Evolutionary conservation across 305 asterid genomes (phyloP).

Genomic region (Fraxinus albicans): DNA sequence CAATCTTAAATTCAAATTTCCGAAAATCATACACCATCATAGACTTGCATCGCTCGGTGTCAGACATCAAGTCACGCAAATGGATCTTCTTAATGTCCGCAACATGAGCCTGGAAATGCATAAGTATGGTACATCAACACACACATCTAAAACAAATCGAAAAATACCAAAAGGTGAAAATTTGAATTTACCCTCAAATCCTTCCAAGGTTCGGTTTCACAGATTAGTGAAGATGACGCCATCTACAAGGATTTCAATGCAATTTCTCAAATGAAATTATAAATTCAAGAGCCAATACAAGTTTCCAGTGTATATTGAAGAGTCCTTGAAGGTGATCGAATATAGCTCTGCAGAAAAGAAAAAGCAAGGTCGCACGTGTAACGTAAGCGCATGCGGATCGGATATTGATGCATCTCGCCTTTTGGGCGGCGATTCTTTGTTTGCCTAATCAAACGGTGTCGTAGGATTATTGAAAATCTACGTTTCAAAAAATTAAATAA

Average conservation of each 20-base stretch:
- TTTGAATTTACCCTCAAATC: conserved; percentile 56
- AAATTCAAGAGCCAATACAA: neutral
- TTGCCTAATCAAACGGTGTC: neutral
- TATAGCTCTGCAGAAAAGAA: neutral
- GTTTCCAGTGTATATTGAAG: neutral
- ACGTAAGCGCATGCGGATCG: neutral
- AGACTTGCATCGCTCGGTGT: conserved; percentile 71
- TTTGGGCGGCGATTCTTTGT: conserved; percentile 2
- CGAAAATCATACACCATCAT: conserved; percentile 70
- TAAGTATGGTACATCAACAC: conserved; percentile 23
- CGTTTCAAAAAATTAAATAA: neutral
- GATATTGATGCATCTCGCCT: neutral
- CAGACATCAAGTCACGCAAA: conserved; percentile 81
- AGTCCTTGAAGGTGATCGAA: neutral
- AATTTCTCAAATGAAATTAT: conserved; percentile 18
- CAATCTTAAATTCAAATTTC: conserved; percentile 9
- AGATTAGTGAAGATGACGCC: conserved; percentile 68
- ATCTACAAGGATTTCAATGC: conserved; percentile 39
- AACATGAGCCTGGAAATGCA: conserved; percentile 71
- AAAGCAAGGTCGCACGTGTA: neutral
- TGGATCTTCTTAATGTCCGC: conserved; percentile 78
- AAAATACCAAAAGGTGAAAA: conserved; percentile 7
- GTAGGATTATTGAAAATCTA: neutral
- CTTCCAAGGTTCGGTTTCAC: conserved; percentile 76
- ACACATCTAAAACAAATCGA: neutral